Conservation (phyloP, 129 eudicot species). For the Kitagawia praeruptora region DNA sequence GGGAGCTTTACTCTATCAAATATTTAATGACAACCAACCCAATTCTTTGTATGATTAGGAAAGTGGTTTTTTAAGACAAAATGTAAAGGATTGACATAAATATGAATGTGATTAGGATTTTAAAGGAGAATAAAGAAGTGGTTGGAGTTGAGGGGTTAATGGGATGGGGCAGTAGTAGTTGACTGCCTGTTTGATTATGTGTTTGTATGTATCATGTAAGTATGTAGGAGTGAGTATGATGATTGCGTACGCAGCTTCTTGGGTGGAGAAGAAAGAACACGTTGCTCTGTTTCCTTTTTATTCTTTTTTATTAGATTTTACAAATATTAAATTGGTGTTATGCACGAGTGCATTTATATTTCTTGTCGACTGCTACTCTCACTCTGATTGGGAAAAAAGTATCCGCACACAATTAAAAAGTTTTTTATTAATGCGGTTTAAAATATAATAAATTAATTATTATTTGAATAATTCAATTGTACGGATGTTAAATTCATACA, state of each 20-base stretch:
- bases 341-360: neutral
- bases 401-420: too few species aligned
- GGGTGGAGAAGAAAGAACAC: conserved; percentile 10
- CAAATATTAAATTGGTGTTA: neutral
- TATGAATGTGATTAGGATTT: neutral
- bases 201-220: neutral
- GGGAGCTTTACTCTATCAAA: neutral
- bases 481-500: too few species aligned
- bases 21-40: neutral
- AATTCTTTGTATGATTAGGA: neutral
- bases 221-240: neutral
- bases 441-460: too few species aligned
- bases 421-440: too few species aligned
- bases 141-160: neutral
- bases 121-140: neutral
- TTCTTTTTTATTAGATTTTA: neutral
- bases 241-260: conserved; percentile 10
- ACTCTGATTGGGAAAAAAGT: too few species aligned
- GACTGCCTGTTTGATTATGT: neutral
- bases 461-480: too few species aligned
- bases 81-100: neutral
- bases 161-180: conserved; percentile 6
- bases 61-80: neutral
- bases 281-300: neutral
- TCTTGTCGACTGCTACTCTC: neutral